Conservation (phyloP, 1,284 basidiomycete genomes). For the Abortiporus biennis region DNA sequence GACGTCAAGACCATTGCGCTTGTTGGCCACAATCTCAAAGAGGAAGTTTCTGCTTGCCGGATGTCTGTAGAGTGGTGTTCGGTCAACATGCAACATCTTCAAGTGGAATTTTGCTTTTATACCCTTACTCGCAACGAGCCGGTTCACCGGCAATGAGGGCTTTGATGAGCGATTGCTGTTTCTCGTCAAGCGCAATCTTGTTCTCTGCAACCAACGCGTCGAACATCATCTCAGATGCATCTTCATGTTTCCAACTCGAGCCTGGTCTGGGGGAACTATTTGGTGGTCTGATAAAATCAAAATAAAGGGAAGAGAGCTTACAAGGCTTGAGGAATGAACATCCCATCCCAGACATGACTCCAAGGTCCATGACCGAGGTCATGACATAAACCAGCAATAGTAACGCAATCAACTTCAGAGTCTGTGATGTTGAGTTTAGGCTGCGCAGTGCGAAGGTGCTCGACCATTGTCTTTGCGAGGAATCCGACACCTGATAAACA, state of each 20-base stretch:
- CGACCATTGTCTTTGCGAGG: conserved; percentile 56
- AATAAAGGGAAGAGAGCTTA: conserved; percentile 25
- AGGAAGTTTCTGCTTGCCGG: conserved; percentile 40
- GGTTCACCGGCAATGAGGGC: conserved; percentile 60
- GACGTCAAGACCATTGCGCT: conserved; percentile 73
- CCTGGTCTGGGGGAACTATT: conserved; percentile 26
- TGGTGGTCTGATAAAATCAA: conserved; percentile 3
- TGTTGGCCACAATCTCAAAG: conserved; percentile 75
- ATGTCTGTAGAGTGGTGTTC: conserved; percentile 3
- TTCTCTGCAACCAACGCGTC: conserved; percentile 52
- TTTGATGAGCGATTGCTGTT: conserved; percentile 56
- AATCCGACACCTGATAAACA: conserved; percentile 54
- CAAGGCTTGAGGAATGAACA: conserved; percentile 57
- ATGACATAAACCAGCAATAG: conserved; percentile 67
- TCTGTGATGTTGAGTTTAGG: conserved; percentile 58
- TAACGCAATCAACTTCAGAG: conserved; percentile 61
- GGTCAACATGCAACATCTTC: background rate
- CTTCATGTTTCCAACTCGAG: conserved; percentile 58
- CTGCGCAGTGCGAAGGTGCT: conserved; percentile 52
- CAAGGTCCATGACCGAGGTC: conserved; percentile 73
- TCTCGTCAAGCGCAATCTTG: conserved; percentile 33
- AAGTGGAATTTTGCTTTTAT: conserved; percentile 1
- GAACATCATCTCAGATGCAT: conserved; percentile 71
- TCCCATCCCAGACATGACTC: conserved; percentile 67
- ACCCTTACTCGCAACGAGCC: conserved; percentile 37